Evolutionary conservation across 164 flowering plant genomes (phyloP), one percentile per base, ranked within the genome.

Genomic region (Taxillus chinensis): DNA sequence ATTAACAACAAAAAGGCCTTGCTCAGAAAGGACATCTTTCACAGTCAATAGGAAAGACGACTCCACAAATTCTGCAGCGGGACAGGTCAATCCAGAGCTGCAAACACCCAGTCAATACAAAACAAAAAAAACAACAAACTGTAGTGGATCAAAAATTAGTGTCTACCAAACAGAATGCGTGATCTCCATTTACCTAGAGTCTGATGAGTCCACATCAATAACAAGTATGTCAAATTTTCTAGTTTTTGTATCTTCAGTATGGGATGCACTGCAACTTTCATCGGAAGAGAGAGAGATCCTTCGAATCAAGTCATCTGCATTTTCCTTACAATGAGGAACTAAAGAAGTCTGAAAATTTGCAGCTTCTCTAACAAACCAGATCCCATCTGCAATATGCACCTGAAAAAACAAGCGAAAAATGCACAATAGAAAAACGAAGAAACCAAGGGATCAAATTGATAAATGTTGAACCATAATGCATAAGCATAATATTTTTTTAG

Each of bases 31-130:
- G 39, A 78, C 59, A 62, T 74, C 74, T 64, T 80, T 85, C n/a
- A 75, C 92, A 48, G 77, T 61, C 57, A 63, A 58, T 17, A 93
- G 87, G 75, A 93, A 93, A 59, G 89, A 74, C 59, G 80, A 85
- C 59, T 86, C 90, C 57, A 85, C 81, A 73, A 93, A 93, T 68
- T 82, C 92, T 15, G 83, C 73, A 41, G 90, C 96, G 69, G 98
- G 98, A 62, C 98, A 93, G 41, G 88, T 78, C 76, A 93, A 70
- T 65, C 95, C 98, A 59, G 95, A 83, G 81, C 98, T 92, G 82
- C 74, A 71, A 39, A 67, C 50, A 62, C 41, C 46, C 45, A 41
- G 51, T 45, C 40, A 8, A 62, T 11, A 11, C 13, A 62, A 66
- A 15, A 14, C 51, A 56, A 49, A 5, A 14, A 38, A 3, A 0